Conservation (phyloP, 805 yeast genomes). For the Candida ulmi region DNA sequence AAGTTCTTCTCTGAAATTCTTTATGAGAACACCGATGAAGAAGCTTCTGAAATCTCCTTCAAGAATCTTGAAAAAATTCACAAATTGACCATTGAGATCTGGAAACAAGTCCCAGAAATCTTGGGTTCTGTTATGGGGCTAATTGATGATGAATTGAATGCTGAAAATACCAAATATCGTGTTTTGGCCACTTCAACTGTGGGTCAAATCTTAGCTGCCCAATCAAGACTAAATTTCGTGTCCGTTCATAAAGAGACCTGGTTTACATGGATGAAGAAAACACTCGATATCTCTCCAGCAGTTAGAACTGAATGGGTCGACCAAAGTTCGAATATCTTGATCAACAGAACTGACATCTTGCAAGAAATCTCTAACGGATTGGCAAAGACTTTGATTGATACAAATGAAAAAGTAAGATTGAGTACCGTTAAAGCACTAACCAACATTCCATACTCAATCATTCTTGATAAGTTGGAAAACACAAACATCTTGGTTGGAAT, state of each 20-base stretch:
- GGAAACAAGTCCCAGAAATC: slow-evolving; percentile 76
- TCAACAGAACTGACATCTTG: slow-evolving; percentile 38
- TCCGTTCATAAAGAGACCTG: slow-evolving; percentile 55
- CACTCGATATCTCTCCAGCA: slow-evolving; percentile 56
- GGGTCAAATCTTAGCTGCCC: slow-evolving; percentile 53
- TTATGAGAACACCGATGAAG: slow-evolving; percentile 36
- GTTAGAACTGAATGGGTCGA: slow-evolving; percentile 72
- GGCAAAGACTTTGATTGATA: slow-evolving; percentile 64
- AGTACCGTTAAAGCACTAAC: slow-evolving; percentile 50
- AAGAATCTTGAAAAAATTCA: slow-evolving; percentile 58
- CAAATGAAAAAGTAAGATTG: slow-evolving; percentile 67
- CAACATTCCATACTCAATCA: slow-evolving; percentile 37
- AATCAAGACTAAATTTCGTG: slow-evolving; percentile 51
- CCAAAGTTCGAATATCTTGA: slow-evolving; percentile 43
- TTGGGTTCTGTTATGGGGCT: slow-evolving; percentile 71
- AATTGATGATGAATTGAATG: slow-evolving; percentile 72
- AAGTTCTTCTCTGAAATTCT: slow-evolving; percentile 75
- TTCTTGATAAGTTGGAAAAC: slow-evolving; percentile 44
- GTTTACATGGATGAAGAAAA: slow-evolving; percentile 68
- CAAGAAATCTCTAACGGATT: slow-evolving; percentile 53
- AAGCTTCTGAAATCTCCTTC: slow-evolving; percentile 14
- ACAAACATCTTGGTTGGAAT: slow-evolving; percentile 47
- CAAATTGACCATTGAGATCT: slow-evolving; percentile 54
- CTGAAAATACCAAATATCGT: slow-evolving; percentile 60
- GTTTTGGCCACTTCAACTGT: slow-evolving; percentile 66